These are phyloP conservation scores for Botryotinia calthae DNA, from an alignment of 2,329 filamentous ascomycete genomes.

Conservation along the genomic window DNA sequence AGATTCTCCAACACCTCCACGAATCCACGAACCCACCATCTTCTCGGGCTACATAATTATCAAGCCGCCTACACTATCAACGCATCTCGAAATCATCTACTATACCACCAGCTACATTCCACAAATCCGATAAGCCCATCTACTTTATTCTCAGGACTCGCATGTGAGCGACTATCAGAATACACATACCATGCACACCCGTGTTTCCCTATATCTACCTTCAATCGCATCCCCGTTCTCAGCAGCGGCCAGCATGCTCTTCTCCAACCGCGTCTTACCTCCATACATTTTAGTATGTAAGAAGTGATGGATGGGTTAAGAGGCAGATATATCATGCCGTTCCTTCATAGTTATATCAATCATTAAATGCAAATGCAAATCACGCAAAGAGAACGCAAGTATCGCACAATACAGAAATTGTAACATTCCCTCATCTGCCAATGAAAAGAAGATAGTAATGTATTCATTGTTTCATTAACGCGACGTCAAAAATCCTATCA, in stretches of 20 bases:
- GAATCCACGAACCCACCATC: too few species aligned
- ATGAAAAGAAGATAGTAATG: not conserved
- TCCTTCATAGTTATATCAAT: not conserved
- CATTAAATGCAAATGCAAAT: not conserved
- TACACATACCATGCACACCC: not conserved
- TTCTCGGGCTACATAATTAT: too few species aligned
- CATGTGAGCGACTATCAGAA: not conserved
- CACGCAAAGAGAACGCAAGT: not conserved
- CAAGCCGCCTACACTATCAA: not conserved
- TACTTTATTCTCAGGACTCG: not conserved
- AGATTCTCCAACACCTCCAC: too few species aligned
- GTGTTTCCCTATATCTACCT: not conserved
- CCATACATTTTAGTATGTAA: not conserved
- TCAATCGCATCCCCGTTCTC: not conserved
- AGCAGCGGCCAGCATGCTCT: not conserved
- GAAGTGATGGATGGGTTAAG: not conserved
- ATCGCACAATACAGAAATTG: not conserved
- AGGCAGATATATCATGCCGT: not conserved
- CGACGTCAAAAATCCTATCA: not conserved
- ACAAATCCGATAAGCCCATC: not conserved
- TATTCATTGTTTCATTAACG: not conserved
- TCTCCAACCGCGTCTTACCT: not conserved
- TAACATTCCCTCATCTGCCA: not conserved
- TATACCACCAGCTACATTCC: not conserved
- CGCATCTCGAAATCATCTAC: not conserved